Percentiles rank a stretch among this genome's conserved stretches.
Conservation (phyloP, 2,329 filamentous ascomycete genomes). For the Epichloe aotearoae region DNA sequence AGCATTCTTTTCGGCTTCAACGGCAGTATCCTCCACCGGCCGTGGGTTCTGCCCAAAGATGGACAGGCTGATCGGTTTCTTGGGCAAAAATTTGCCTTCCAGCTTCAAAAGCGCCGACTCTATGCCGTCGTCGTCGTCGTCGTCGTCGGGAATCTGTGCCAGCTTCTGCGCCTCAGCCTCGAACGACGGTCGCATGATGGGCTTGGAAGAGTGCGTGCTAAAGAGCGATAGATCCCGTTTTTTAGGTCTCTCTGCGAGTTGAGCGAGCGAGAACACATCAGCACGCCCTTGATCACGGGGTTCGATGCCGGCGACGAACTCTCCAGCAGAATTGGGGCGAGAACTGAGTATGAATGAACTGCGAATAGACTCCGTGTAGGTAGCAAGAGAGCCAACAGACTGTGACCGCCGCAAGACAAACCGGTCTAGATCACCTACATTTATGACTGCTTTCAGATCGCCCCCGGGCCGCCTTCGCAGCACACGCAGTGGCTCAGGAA, state of each 20-base stretch:
- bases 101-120: slow-evolving; percentile 88
- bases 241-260: slow-evolving; percentile 37
- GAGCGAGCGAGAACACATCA: slow-evolving; percentile 44
- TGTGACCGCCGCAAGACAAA: slow-evolving; percentile 36
- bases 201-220: slow-evolving; percentile 49
- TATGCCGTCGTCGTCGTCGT: slow-evolving; percentile 66
- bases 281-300: slow-evolving; percentile 17
- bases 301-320: slow-evolving; percentile 10
- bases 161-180: slow-evolving; percentile 80
- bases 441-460: slow-evolving; percentile 55
- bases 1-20: not conserved
- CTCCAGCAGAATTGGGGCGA: slow-evolving; percentile 14
- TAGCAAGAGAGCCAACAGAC: slow-evolving; percentile 46
- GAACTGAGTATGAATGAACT: slow-evolving; percentile 41
- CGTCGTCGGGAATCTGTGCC: slow-evolving; percentile 74
- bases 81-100: slow-evolving; percentile 67
- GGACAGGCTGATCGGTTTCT: slow-evolving; percentile 29
- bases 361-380: slow-evolving; percentile 45
- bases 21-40: not conserved
- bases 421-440: slow-evolving; percentile 47
- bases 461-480: slow-evolving; percentile 63
- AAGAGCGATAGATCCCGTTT: slow-evolving; percentile 40
- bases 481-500: slow-evolving; percentile 43
- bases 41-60: slow-evolving; percentile 10
- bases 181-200: slow-evolving; percentile 60